Evolutionary conservation across 2,329 filamentous ascomycete species (phyloP).

Genomic region (Colletotrichum graminicola): DNA sequence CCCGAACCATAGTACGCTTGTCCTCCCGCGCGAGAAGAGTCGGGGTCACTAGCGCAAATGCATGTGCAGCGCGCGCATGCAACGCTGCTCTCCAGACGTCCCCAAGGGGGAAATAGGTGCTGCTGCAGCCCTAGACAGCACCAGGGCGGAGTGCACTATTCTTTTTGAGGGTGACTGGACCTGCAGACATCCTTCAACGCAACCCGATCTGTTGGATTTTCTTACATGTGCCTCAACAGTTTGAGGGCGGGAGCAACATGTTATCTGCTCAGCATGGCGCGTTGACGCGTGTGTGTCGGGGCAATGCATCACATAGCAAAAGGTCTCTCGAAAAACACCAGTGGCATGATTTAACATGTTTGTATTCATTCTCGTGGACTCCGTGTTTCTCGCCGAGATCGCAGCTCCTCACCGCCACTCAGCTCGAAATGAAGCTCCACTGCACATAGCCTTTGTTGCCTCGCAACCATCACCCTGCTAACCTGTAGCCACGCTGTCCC

Average conservation of each 20-base stretch:
- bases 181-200: constrained; percentile 3
- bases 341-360: constrained; percentile 24
- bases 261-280: background rate
- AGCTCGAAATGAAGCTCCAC: constrained; percentile 32
- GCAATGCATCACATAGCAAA: background rate
- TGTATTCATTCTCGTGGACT: constrained; percentile 39
- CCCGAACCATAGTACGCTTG: constrained; percentile 2
- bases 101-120: background rate
- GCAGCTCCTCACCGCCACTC: constrained; percentile 37
- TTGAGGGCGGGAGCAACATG: background rate
- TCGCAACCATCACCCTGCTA: constrained; percentile 40
- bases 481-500: constrained; percentile 41
- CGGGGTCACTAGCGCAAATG: constrained; percentile 6
- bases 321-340: background rate
- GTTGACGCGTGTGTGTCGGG: background rate
- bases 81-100: constrained; percentile 7
- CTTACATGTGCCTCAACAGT: constrained; percentile 2
- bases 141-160: background rate
- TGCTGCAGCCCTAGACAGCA: constrained; percentile 1
- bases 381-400: constrained; percentile 27
- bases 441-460: constrained; percentile 27
- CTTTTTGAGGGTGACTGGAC: background rate
- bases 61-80: constrained; percentile 10
- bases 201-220: constrained; percentile 9
- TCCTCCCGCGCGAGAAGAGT: constrained; percentile 8